phyloP scores from a whole-genome alignment of 352 stramenopile species.

The Pythium dissimile region DNA sequence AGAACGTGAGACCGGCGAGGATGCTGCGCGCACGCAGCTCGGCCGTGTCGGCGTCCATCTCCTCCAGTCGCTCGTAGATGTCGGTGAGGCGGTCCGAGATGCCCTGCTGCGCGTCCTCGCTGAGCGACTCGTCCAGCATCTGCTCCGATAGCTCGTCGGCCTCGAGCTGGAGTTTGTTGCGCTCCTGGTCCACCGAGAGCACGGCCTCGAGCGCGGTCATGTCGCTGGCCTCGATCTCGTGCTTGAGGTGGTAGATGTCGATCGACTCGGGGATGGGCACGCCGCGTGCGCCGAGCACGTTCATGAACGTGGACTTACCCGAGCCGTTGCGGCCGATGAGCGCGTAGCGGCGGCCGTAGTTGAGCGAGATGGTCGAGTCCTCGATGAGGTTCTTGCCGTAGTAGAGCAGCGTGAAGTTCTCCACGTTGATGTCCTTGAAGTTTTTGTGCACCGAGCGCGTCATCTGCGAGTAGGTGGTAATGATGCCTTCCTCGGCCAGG shows the following conservation, averaged over 20 bases:
- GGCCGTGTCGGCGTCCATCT: constrained; percentile 93
- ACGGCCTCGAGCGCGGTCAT: constrained; percentile 95
- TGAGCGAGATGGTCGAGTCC: constrained; percentile 95
- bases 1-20: constrained; percentile 95
- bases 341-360: constrained; percentile 97
- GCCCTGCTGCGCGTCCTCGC: constrained; percentile 78
- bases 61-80: constrained; percentile 94
- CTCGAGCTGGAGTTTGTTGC: constrained; percentile 90
- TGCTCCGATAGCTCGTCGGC: constrained; percentile 91
- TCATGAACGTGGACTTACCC: constrained; percentile 97
- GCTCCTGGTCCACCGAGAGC: constrained; percentile 94
- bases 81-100: constrained; percentile 92
- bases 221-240: constrained; percentile 94
- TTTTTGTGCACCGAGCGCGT: constrained; percentile 91
- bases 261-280: constrained; percentile 95
- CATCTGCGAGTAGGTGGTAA: constrained; percentile 94
- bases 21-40: constrained; percentile 92
- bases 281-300: constrained; percentile 92
- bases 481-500: constrained; percentile 92
- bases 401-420: constrained; percentile 96
- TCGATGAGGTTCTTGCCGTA: constrained; percentile 96
- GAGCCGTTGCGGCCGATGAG: constrained; percentile 96
- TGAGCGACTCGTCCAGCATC: constrained; percentile 85
- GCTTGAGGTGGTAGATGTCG: constrained; percentile 96
- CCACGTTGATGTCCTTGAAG: constrained; percentile 98